These are phyloP conservation scores for Rhytidiadelphus loreus DNA, from an alignment of 225 moss, liverwort and hornwort genomes.

Conservation along the genomic window DNA sequence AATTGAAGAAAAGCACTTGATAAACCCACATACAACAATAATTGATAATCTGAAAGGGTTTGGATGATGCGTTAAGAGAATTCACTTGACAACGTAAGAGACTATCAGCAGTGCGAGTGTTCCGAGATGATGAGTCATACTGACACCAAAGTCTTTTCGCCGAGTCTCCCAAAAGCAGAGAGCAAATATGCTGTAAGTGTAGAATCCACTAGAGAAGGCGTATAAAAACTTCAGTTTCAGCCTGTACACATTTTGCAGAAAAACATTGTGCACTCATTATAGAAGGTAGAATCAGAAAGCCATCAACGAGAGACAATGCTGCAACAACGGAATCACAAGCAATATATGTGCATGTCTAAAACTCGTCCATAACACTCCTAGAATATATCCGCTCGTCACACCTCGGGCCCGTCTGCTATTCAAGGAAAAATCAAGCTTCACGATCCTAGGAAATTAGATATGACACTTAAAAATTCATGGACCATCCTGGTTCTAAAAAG, in stretches of 20 bases:
- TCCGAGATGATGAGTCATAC: slow-evolving; percentile 64
- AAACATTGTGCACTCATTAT: neutral
- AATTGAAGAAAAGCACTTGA: neutral
- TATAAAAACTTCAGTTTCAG: slow-evolving; percentile 52
- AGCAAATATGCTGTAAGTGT: slow-evolving; percentile 57
- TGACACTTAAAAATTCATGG: neutral
- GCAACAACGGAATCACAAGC: neutral
- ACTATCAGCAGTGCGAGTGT: slow-evolving; percentile 32
- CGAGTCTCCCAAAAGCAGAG: slow-evolving; percentile 63
- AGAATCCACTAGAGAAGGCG: slow-evolving; percentile 49
- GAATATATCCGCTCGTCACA: neutral
- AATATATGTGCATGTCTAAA: neutral
- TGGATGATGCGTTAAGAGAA: neutral
- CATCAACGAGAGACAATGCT: neutral
- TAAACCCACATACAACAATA: neutral
- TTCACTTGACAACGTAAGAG: slow-evolving; percentile 42
- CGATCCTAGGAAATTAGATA: neutral
- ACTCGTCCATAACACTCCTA: neutral
- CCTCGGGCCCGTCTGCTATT: neutral
- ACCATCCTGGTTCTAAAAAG: neutral
- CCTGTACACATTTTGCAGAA: slow-evolving; percentile 14
- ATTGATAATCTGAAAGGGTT: neutral
- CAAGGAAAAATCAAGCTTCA: neutral
- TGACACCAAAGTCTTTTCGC: slow-evolving; percentile 61
- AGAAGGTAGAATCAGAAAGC: neutral